Evolutionary conservation across 2,329 filamentous ascomycete species (phyloP), one percentile per base, ranked within the genome.

Genomic region (Ophiostoma himal-ulmi): DNA sequence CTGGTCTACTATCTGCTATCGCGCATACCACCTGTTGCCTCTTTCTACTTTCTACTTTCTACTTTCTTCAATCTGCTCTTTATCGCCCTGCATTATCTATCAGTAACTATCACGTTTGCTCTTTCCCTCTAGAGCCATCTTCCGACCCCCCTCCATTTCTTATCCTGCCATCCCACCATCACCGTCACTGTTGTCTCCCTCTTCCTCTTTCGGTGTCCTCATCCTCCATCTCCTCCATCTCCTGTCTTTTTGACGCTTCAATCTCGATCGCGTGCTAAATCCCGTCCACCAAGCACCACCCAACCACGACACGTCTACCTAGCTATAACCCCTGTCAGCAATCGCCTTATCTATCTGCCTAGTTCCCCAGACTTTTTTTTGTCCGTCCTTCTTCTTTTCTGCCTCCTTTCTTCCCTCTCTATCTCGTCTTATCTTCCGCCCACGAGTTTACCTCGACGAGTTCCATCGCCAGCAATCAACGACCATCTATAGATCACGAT

Each of bases 71-170:
- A n/a, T n/a, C 30, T 48, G 4, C n/a, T 68, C 57, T 64, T 66
- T 64, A 66, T 68, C 68, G 44, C 22, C 34, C 67, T 70, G 67
- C 68, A 68, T 41, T 69, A 69, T 72, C 60, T 52, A 36, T 34
- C 67, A 68, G 34, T 69, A 69, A 70, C 39, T 52, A 36, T 34
- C 67, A 52, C 57, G 44, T 68, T 44, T 69, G 17, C 44, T 66
- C 36, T 41, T 67, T 68, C 17, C 57, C 26, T 52, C 17, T 66
- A 11, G 30, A 26, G 57, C 68, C 68, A 39, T 52, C 44, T 39
- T 66, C 30, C 52, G 20, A 22, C 30, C 34, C 54, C 44, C 52
- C 65, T 13, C 52, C 39, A 30, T 26, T 34, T 57, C 30, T 34
- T 67, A 41, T 69, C 22, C 62, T 34, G 44, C 39, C 62, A 54